These are phyloP conservation scores for Pyrenophora tritici-repentis DNA, from an alignment of 2,329 filamentous ascomycete species.

Conservation along the genomic window DNA sequence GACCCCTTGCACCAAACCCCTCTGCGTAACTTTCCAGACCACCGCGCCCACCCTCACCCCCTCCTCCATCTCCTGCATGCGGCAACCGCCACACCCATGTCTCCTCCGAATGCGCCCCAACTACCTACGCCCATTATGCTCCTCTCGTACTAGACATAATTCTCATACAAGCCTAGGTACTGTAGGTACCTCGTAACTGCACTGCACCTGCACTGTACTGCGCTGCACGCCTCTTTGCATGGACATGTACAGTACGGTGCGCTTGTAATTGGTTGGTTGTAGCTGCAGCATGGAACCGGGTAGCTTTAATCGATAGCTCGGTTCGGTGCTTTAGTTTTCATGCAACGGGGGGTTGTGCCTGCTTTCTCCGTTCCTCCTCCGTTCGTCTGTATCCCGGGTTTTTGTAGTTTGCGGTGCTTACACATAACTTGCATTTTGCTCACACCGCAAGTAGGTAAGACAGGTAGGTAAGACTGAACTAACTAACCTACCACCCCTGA, in stretches of 20 bases:
- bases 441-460: no score
- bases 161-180: not conserved
- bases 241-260: not conserved
- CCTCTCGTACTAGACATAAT: no score
- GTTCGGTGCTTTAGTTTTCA: not conserved
- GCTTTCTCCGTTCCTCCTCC: conserved; percentile 2
- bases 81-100: conserved; percentile 6
- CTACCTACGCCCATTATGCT: no score
- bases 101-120: not conserved
- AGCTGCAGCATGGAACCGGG: not conserved
- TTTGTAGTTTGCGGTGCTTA: no score
- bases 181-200: conserved; percentile 1
- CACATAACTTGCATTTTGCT: no score
- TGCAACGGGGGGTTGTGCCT: conserved; percentile 16
- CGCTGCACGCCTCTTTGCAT: not conserved
- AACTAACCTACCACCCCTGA: no score
- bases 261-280: no score
- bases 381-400: no score
- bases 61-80: not conserved
- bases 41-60: not conserved
- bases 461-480: no score
- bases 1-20: conserved; percentile 2
- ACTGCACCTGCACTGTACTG: not conserved
- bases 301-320: conserved; percentile 15
- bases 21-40: conserved; percentile 9